Conservation (phyloP, 495 filamentous ascomycete species). For the Neurospora sp. region DNA sequence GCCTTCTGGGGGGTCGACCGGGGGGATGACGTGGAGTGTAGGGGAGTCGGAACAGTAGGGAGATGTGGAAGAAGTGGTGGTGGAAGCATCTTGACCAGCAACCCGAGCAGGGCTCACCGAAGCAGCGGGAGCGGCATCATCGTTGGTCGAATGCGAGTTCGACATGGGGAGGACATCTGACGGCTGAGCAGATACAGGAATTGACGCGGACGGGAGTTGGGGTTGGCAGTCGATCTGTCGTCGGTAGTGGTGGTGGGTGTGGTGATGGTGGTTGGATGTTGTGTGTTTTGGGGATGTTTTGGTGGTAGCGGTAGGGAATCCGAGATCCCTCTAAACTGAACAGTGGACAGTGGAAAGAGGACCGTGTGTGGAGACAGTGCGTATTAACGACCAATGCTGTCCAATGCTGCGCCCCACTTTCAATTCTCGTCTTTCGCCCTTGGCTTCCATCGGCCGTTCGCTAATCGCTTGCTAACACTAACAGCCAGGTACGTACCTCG, state of each 20-base stretch:
- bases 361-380: not conserved
- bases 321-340: not conserved
- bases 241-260: not conserved
- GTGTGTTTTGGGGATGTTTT: not conserved
- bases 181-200: conserved; percentile 8
- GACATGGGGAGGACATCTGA: conserved; percentile 45
- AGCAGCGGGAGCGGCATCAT: conserved; percentile 41
- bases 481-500: not conserved
- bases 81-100: conserved; percentile 10
- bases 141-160: conserved; percentile 29
- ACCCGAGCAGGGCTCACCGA: conserved; percentile 31
- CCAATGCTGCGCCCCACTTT: not conserved
- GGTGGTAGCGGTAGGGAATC: not conserved
- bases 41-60: no score
- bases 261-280: not conserved
- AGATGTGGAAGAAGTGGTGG: not conserved
- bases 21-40: not conserved
- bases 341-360: not conserved
- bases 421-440: not conserved
- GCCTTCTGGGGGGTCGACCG: conserved; percentile 6
- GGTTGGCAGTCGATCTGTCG: not conserved
- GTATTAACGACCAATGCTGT: not conserved
- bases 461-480: not conserved
- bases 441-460: not conserved
- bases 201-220: not conserved